Evolutionary conservation across 208 protist species (phyloP).

Genomic region (Crithidia mellificae): DNA sequence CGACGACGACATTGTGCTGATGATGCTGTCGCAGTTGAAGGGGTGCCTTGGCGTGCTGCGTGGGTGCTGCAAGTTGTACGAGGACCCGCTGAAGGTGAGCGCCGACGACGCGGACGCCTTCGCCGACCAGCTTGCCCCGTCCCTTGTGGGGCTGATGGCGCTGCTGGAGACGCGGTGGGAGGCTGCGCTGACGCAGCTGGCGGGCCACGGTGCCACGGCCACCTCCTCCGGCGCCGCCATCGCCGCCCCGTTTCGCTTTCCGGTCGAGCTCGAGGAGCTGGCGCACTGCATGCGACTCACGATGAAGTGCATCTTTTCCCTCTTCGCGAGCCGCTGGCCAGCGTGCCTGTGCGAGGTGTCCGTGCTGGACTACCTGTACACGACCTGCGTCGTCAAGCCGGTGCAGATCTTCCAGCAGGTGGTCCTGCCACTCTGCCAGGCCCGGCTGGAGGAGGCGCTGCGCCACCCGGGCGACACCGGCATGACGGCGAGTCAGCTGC

Average conservation of each 20-base stretch:
- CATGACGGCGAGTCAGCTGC: slow-evolving; percentile 35
- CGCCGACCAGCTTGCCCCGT: slow-evolving; percentile 37
- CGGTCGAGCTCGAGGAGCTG: slow-evolving; percentile 48
- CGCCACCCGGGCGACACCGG: slow-evolving; percentile 27
- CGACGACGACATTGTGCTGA: slow-evolving; percentile 18
- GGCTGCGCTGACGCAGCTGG: slow-evolving; percentile 32
- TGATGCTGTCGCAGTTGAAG: slow-evolving; percentile 58
- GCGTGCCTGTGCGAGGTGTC: slow-evolving; percentile 60
- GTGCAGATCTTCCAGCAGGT: slow-evolving; percentile 38
- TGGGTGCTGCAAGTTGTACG: slow-evolving; percentile 68
- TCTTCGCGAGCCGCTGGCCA: slow-evolving; percentile 59
- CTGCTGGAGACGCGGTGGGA: slow-evolving; percentile 50
- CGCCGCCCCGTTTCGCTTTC: slow-evolving; percentile 21
- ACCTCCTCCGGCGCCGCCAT: slow-evolving; percentile 17
- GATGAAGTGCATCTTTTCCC: slow-evolving; percentile 73
- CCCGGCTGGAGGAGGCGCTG: slow-evolving; percentile 34
- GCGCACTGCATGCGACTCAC: slow-evolving; percentile 71
- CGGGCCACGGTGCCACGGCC: slow-evolving; percentile 9
- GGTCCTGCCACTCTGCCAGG: slow-evolving; percentile 51
- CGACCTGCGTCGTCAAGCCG: slow-evolving; percentile 41
- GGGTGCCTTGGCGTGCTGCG: slow-evolving; percentile 67
- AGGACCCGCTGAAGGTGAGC: slow-evolving; percentile 53
- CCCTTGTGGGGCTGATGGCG: slow-evolving; percentile 52
- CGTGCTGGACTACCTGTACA: slow-evolving; percentile 54
- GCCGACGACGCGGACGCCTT: slow-evolving; percentile 60